Conservation (phyloP, 169 alveolate species). For the Hammondia hammondi region DNA sequence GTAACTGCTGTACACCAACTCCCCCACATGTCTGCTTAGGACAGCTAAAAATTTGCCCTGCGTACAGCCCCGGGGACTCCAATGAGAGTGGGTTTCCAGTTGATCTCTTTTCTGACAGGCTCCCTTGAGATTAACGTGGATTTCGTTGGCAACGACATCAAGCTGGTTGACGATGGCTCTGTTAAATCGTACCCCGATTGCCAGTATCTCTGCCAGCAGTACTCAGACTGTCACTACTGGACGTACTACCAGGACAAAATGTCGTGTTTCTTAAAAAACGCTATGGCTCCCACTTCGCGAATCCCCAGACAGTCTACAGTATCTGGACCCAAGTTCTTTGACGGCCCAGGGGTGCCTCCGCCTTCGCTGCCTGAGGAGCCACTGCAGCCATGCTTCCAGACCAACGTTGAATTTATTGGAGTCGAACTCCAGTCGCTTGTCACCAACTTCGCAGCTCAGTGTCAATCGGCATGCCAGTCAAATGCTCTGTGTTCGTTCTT, state of each 20-base stretch:
- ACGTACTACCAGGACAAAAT: neutral
- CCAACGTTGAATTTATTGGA: neutral
- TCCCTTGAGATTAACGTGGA: slow-evolving; percentile 6
- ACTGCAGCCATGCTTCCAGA: neutral
- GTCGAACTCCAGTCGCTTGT: neutral
- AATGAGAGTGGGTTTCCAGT: neutral
- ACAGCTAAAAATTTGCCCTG: neutral
- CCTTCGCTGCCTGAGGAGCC: neutral
- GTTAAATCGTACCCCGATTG: neutral
- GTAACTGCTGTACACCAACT: too few species aligned
- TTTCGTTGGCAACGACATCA: neutral
- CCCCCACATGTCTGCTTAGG: too few species aligned
- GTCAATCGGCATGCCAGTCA: neutral
- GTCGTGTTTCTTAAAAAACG: slow-evolving; percentile 38
- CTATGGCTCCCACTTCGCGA: neutral
- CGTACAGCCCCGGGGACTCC: neutral
- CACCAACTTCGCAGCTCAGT: neutral
- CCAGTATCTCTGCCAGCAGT: slow-evolving; percentile 1
- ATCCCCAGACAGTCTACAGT: neutral
- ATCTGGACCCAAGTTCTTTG: slow-evolving; percentile 26
- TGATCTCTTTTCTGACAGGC: neutral
- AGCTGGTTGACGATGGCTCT: neutral
- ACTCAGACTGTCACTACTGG: slow-evolving; percentile 21
- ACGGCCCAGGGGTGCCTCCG: neutral
- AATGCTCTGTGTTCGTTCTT: neutral